Conservation (phyloP, 768 basidiomycete genomes). For the Phallus indusiatus region DNA sequence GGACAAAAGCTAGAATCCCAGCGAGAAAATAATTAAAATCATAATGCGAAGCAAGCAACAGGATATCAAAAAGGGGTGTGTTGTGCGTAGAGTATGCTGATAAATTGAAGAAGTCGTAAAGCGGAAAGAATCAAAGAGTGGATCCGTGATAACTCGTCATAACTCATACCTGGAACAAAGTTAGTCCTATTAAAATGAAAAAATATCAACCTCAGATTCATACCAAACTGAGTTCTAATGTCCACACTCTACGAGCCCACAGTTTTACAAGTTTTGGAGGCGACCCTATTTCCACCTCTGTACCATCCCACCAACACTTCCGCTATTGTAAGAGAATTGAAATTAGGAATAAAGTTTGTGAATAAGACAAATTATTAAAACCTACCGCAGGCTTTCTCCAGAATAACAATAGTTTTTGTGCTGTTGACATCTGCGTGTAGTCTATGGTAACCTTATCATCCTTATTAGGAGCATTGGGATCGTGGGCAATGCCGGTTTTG, state of each 20-base stretch:
- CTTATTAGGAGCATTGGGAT: slow-evolving; percentile 35
- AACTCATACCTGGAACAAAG: neutral
- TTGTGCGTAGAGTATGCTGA: neutral
- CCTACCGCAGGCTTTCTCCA: slow-evolving; percentile 99
- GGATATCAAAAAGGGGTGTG: neutral
- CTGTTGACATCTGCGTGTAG: slow-evolving; percentile 89
- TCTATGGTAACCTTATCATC: slow-evolving; percentile 77
- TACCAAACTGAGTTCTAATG: slow-evolving; percentile 91
- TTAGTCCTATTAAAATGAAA: neutral
- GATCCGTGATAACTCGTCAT: neutral
- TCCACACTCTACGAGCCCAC: slow-evolving; percentile 98
- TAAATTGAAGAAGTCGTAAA: neutral
- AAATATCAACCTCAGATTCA: slow-evolving; percentile 11
- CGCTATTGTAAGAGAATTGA: slow-evolving; percentile 39
- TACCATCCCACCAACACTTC: slow-evolving; percentile 99
- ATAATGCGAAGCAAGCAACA: neutral
- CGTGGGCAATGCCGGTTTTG: slow-evolving; percentile 89
- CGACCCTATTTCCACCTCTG: slow-evolving; percentile 75
- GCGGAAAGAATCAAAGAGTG: no score
- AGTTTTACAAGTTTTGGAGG: slow-evolving; percentile 61
- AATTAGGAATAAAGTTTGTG: slow-evolving; percentile 8
- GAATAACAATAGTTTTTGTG: slow-evolving; percentile 93
- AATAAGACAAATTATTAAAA: slow-evolving; percentile 14
- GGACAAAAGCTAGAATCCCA: neutral
- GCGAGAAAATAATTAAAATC: neutral